A percentile compares a stretch with the other conserved stretches of the same genome.
These are phyloP conservation scores for Anisodus tanguticus DNA, from an alignment of 257 asterid genomes.

Conservation along the genomic window DNA sequence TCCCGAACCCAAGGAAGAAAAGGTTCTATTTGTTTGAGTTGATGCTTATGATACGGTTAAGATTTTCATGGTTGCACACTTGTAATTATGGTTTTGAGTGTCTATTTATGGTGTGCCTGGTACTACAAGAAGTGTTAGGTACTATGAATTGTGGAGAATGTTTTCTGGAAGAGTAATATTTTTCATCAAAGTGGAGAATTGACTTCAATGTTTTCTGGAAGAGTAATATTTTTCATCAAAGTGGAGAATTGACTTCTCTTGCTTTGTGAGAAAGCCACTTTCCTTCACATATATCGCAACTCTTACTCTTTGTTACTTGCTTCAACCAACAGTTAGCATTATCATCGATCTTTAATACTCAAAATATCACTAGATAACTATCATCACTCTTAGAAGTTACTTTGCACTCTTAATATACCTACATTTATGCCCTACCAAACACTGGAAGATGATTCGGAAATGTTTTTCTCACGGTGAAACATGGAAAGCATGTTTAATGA, in stretches of 20 bases:
- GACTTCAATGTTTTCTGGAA: background rate
- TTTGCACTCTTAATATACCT: background rate
- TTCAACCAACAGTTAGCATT: background rate
- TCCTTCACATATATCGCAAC: background rate
- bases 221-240: background rate
- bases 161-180: background rate
- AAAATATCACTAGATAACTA: background rate
- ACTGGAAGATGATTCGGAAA: background rate
- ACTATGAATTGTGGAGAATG: background rate
- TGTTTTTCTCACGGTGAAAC: background rate
- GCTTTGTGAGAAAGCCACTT: background rate
- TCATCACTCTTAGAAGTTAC: background rate
- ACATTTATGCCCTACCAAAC: background rate
- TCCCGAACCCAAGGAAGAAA: background rate
- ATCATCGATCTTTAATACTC: background rate
- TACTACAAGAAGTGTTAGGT: background rate
- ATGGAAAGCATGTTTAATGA: background rate
- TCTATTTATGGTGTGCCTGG: background rate
- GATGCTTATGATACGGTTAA: background rate
- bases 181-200: background rate
- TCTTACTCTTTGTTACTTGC: background rate
- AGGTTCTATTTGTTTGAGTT: background rate
- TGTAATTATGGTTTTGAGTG: slow-evolving; percentile 3
- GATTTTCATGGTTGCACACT: background rate
- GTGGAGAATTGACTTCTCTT: background rate